Conservation (phyloP, 805 yeast genomes). For the Yarrowia sp. region DNA sequence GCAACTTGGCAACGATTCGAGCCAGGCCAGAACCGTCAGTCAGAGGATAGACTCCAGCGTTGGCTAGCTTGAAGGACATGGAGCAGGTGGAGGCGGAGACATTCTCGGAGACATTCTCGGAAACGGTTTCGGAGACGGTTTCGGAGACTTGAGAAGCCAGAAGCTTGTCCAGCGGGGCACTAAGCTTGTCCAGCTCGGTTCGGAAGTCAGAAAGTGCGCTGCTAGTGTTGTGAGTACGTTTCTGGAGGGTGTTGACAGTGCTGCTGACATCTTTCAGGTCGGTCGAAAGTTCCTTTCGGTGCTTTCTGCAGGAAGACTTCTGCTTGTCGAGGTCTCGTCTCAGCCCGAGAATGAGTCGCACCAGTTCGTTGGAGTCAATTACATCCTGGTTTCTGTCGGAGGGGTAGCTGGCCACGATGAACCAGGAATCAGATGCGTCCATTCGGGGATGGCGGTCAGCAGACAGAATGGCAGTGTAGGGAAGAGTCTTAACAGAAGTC, state of each 20-base stretch:
- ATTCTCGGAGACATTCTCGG: not conserved
- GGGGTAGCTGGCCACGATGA: not conserved
- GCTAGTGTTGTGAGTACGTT: too few relatives aligned
- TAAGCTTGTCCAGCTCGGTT: too few relatives aligned
- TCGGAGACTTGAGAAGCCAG: too few relatives aligned
- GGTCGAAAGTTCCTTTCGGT: too few relatives aligned
- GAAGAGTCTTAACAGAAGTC: not conserved
- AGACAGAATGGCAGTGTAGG: not conserved
- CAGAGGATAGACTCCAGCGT: not conserved
- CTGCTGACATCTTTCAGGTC: too few relatives aligned
- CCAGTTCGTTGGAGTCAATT: too few relatives aligned
- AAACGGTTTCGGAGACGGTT: not conserved
- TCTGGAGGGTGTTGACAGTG: too few relatives aligned
- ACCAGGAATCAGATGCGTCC: not conserved
- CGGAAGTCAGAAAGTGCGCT: too few relatives aligned
- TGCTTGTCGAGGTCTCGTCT: not conserved
- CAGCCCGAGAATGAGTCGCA: not conserved
- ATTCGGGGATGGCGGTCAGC: not conserved
- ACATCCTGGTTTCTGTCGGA: too few relatives aligned
- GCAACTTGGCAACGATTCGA: not conserved
- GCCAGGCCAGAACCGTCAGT: constrained; percentile 13
- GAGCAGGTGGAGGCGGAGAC: not conserved
- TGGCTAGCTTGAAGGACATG: constrained; percentile 2
- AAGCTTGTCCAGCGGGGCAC: too few relatives aligned
- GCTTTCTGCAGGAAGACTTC: too few relatives aligned